These are phyloP conservation scores for Kwoniella shandongensis DNA, from an alignment of 768 basidiomycete genomes.

Conservation along the genomic window DNA sequence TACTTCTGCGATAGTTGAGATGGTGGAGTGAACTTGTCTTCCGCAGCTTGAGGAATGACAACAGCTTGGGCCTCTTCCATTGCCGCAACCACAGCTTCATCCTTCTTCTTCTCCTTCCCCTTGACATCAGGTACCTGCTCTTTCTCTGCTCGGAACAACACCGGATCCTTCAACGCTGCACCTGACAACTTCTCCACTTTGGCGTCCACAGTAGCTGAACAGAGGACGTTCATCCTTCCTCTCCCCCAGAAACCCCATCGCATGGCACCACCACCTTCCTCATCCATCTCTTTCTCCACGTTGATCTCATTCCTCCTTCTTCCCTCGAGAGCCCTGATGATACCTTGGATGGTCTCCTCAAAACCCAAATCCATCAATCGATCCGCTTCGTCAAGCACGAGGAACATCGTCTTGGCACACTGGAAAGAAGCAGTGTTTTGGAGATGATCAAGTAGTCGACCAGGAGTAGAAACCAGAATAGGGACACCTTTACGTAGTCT, in stretches of 20 bases:
- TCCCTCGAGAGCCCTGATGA: conserved; percentile 82
- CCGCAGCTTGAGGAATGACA: conserved; percentile 29
- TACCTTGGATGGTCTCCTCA: conserved; percentile 89
- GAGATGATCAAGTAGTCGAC: conserved; percentile 89
- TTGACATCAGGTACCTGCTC: conserved; percentile 53
- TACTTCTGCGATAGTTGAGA: conserved; percentile 91
- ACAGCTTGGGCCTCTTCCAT: conserved; percentile 31
- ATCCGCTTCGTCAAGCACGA: conserved; percentile 96
- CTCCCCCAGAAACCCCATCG: conserved; percentile 50
- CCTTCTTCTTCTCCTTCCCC: conserved; percentile 27
- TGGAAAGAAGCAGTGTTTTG: conserved; percentile 93
- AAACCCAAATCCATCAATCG: conserved; percentile 97
- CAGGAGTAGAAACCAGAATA: conserved; percentile 92
- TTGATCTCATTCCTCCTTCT: conserved; percentile 67
- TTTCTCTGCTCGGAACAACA: conserved; percentile 76
- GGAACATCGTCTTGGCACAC: conserved; percentile 89
- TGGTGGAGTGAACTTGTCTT: conserved; percentile 79
- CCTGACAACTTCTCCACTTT: conserved; percentile 93
- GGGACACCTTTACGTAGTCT: conserved; percentile 90
- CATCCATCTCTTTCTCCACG: conserved; percentile 59
- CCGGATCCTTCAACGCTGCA: conserved; percentile 70
- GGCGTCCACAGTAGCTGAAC: conserved; percentile 93
- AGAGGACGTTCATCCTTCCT: conserved; percentile 79
- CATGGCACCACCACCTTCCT: conserved; percentile 41
- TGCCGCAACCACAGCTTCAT: conserved; percentile 25